Percentiles rank a stretch among this genome's conserved stretches.
phyloP scores from a whole-genome alignment of 2,329 filamentous ascomycete species.

The Ceratocystis smalleyi region DNA sequence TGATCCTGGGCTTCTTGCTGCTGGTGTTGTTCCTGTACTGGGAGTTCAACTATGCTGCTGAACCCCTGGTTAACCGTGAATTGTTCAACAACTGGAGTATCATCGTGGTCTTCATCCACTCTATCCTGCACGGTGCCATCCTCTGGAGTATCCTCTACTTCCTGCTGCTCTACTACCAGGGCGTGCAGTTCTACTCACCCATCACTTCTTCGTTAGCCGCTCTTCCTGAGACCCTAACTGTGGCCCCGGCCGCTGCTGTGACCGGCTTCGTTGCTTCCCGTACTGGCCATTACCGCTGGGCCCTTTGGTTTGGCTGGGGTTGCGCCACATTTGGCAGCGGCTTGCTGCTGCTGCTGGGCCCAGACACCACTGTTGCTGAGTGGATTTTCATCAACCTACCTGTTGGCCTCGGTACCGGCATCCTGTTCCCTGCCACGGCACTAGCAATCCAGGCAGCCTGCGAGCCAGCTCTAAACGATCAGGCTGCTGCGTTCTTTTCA shows the following conservation, averaged over 20 bases:
- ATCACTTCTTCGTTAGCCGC: constrained; percentile 40
- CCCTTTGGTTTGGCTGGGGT: constrained; percentile 46
- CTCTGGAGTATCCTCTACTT: constrained; percentile 42
- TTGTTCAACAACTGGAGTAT: constrained; percentile 36
- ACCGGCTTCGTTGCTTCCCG: constrained; percentile 39
- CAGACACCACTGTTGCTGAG: constrained; percentile 32
- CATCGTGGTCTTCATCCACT: constrained; percentile 34
- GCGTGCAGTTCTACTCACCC: constrained; percentile 37
- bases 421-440: constrained; percentile 48
- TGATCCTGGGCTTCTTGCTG: constrained; percentile 38
- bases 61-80: constrained; percentile 33
- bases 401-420: constrained; percentile 44
- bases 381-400: constrained; percentile 49
- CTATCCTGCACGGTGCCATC: constrained; percentile 42
- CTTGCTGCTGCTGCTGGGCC: constrained; percentile 33
- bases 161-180: constrained; percentile 33
- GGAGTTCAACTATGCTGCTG: constrained; percentile 34
- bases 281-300: constrained; percentile 44
- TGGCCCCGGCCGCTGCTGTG: constrained; percentile 43
- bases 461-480: constrained; percentile 29
- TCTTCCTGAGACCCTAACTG: constrained; percentile 46
- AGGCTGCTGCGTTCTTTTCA: constrained; percentile 49
- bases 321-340: constrained; percentile 44
- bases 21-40: constrained; percentile 39
- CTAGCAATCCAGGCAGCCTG: constrained; percentile 49